These are phyloP conservation scores for Cladophialophora psammophila DNA, from an alignment of 2,329 filamentous ascomycete species.

Conservation along the genomic window DNA sequence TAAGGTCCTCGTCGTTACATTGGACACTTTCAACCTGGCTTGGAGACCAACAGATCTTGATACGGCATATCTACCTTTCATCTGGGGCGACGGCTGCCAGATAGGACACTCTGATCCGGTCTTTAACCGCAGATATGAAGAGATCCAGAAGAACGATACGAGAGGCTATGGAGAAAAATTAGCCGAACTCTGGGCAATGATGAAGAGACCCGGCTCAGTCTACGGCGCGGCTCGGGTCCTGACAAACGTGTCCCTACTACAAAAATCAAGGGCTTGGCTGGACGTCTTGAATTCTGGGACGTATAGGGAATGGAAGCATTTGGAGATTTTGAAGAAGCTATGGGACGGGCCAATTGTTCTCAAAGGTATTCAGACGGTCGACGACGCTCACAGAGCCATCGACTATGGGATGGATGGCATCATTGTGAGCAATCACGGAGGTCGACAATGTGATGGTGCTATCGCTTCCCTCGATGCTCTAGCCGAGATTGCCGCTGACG, in stretches of 20 bases:
- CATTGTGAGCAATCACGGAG: constrained; percentile 62
- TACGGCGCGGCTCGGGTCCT: constrained; percentile 39
- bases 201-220: constrained; percentile 38
- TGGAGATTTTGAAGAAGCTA: constrained; percentile 61
- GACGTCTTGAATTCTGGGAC: constrained; percentile 60
- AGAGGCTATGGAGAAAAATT: constrained; percentile 48
- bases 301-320: constrained; percentile 66
- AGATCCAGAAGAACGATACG: constrained; percentile 56
- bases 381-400: constrained; percentile 56
- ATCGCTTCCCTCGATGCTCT: constrained; percentile 62
- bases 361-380: constrained; percentile 64
- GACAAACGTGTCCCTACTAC: constrained; percentile 33
- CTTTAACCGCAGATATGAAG: constrained; percentile 63
- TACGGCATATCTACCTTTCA: constrained; percentile 57
- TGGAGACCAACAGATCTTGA: constrained; percentile 74
- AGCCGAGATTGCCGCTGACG: constrained; percentile 65
- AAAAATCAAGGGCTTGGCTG: constrained; percentile 52
- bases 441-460: constrained; percentile 60
- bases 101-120: constrained; percentile 72
- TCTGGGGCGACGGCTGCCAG: constrained; percentile 58
- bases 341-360: constrained; percentile 71
- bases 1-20: constrained; percentile 71
- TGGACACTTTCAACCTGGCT: constrained; percentile 72
- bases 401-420: constrained; percentile 59
- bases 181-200: constrained; percentile 32